Evolutionary conservation across 2,329 filamentous ascomycete genomes (phyloP), one percentile per base, ranked within the genome.

Genomic region (Calonectria pauciramosa): DNA sequence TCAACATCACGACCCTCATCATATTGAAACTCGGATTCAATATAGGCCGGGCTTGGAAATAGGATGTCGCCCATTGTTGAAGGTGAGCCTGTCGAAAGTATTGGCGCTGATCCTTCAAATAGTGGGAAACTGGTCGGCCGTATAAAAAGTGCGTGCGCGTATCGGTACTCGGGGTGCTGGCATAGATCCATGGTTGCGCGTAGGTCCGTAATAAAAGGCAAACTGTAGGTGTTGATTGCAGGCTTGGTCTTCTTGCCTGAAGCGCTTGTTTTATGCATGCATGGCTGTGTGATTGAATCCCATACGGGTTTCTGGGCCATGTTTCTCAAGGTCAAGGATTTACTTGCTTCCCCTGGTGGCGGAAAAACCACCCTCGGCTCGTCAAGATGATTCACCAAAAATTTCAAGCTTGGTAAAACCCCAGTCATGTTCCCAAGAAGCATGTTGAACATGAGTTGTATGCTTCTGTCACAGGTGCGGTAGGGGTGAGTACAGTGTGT

Each of bases 51-150:
- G 52, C 87, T 88, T 0, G 90, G 91, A 32, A 87, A 87, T 5
- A 91, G 72, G 0, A 92, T 87, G 52, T 91, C 89, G 26, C 85
- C 84, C 84, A 90, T 89, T 0, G 88, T 87, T 0, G 87, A 88
- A 0, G 83, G 84, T 0, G 85, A 79, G 2, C 86, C 88, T 0
- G 84, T 86, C 1, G 89, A 88, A 0, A 91, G 82, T 0, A 91
- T 80, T 0, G 90, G 90, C 0, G 89, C 84, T 1, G 83, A 32
- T 0, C 84, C 85, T 41, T 87, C 76, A 0, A 87, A 84, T 0
- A 88, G 75, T 0, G 77, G 79, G n/a, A 89, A 85, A 0, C 87
- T 86, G 1, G 85, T 81, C 0, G 89, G 89, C 8, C 83, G 84
- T 8, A 85, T 82, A 38, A 89, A 81, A 13, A 90, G 81, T 7